A percentile compares a stretch with the other conserved stretches of the same genome.
phyloP scores from a whole-genome alignment of 2,329 filamentous ascomycete genomes.

The Sporothrix globosa region DNA sequence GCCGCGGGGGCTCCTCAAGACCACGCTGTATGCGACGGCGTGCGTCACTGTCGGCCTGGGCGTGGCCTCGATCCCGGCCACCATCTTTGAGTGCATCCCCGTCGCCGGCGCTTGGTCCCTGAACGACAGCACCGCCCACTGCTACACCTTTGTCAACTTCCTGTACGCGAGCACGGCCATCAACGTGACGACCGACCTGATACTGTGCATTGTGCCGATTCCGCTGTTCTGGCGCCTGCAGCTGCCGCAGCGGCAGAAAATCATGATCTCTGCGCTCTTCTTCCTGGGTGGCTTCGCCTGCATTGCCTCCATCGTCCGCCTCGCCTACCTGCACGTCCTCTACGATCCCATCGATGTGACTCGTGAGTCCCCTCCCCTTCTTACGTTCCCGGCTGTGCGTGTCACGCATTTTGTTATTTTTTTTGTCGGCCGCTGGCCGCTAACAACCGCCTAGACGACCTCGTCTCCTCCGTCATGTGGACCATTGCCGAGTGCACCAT shows the following conservation, averaged over 20 bases:
- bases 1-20: conserved; percentile 41
- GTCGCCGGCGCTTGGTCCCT: conserved; percentile 41
- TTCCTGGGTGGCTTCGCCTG: conserved; percentile 42
- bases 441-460: conserved; percentile 37
- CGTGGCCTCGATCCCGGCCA: conserved; percentile 38
- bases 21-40: conserved; percentile 42
- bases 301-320: conserved; percentile 37
- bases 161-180: conserved; percentile 41
- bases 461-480: conserved; percentile 42
- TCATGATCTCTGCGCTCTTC: conserved; percentile 41
- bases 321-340: conserved; percentile 39
- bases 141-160: conserved; percentile 40
- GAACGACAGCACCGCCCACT: conserved; percentile 34
- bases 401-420: background rate
- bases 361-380: conserved; percentile 36
- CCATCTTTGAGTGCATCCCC: conserved; percentile 41
- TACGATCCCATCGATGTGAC: conserved; percentile 39
- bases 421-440: background rate
- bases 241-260: conserved; percentile 39
- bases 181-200: conserved; percentile 40
- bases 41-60: conserved; percentile 40
- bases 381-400: too few relatives aligned
- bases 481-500: conserved; percentile 43
- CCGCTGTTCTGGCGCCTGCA: conserved; percentile 41
- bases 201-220: conserved; percentile 41